A percentile compares a stretch with the other conserved stretches of the same genome.
phyloP scores from a whole-genome alignment of 257 asterid species.

The Buddleja alternifolia region DNA sequence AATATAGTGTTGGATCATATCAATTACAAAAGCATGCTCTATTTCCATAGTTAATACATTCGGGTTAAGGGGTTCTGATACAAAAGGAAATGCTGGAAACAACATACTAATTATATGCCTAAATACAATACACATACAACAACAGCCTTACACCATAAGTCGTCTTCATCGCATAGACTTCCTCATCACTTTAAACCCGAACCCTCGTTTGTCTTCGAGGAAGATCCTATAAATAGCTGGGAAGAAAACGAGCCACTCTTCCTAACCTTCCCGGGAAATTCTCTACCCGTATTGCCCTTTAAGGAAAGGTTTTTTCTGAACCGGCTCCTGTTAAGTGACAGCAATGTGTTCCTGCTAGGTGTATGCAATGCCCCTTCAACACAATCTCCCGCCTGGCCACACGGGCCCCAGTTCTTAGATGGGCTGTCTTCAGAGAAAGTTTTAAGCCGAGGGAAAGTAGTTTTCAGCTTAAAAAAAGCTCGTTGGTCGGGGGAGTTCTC shows the following conservation, averaged over 20 bases:
- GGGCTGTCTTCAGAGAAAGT: constrained; percentile 73
- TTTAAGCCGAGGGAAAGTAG: constrained; percentile 61
- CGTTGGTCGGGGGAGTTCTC: constrained; percentile 66
- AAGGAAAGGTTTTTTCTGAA: constrained; percentile 61
- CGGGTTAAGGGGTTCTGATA: constrained; percentile 22
- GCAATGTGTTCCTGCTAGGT: constrained; percentile 57
- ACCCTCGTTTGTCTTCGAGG: constrained; percentile 50
- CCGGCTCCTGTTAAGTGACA: constrained; percentile 70
- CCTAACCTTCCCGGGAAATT: constrained; percentile 68
- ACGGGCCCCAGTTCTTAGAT: constrained; percentile 71
- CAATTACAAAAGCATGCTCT: constrained; percentile 14
- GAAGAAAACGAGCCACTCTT: constrained; percentile 67
- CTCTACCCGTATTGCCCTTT: constrained; percentile 56
- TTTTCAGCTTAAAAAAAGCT: constrained; percentile 56
- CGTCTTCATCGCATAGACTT: background rate
- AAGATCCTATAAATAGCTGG: constrained; percentile 54
- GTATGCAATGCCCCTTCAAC: constrained; percentile 82
- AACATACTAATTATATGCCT: constrained; percentile 25
- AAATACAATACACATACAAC: constrained; percentile 20
- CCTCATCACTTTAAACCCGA: constrained; percentile 40
- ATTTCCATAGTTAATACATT: constrained; percentile 1
- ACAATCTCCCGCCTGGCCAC: constrained; percentile 84
- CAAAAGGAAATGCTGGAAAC: constrained; percentile 25
- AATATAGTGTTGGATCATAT: too few relatives aligned
- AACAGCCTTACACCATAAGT: constrained; percentile 22